Conservation (phyloP, 2,329 filamentous ascomycete species). For the Metarhizium sp. region DNA sequence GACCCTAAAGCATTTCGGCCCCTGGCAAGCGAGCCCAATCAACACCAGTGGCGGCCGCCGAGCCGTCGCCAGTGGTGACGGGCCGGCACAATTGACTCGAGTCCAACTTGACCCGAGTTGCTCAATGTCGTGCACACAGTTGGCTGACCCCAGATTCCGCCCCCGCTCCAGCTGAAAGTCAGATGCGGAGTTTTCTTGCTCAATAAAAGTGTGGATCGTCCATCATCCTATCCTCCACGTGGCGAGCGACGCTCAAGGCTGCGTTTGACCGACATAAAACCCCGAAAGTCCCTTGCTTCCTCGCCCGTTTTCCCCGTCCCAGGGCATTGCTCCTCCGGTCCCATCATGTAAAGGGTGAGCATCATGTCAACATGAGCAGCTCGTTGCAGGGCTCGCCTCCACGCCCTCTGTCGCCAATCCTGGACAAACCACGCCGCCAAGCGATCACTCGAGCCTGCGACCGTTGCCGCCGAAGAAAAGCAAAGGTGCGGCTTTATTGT, state of each 20-base stretch:
- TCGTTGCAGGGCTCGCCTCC: conserved; percentile 9
- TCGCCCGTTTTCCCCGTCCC: not conserved
- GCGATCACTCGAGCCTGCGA: conserved; percentile 22
- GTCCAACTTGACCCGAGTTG: no score
- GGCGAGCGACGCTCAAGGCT: not conserved
- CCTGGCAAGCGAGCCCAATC: not conserved
- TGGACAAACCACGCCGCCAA: conserved; percentile 10
- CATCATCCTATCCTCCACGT: not conserved
- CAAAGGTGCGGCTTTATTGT: conserved; percentile 16
- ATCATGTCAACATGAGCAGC: conserved; percentile 7
- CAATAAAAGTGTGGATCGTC: conserved; percentile 6
- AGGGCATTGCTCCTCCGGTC: not conserved
- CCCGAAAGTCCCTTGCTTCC: not conserved
- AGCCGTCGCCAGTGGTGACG: no score
- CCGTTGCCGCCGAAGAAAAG: conserved; percentile 27
- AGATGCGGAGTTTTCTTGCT: conserved; percentile 4
- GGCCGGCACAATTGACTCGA: no score
- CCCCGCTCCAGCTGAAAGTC: conserved; percentile 1
- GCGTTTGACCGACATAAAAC: conserved; percentile 2
- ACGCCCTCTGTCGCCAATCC: conserved; percentile 7
- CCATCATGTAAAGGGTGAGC: not conserved
- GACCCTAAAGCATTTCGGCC: no score
- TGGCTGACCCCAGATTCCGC: not conserved
- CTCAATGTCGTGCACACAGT: no score
- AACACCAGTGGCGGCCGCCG: not conserved